Evolutionary conservation across 2,329 filamentous ascomycete genomes (phyloP), one percentile per base, ranked within the genome.

Genomic region (Ceratocystis albifundus): DNA sequence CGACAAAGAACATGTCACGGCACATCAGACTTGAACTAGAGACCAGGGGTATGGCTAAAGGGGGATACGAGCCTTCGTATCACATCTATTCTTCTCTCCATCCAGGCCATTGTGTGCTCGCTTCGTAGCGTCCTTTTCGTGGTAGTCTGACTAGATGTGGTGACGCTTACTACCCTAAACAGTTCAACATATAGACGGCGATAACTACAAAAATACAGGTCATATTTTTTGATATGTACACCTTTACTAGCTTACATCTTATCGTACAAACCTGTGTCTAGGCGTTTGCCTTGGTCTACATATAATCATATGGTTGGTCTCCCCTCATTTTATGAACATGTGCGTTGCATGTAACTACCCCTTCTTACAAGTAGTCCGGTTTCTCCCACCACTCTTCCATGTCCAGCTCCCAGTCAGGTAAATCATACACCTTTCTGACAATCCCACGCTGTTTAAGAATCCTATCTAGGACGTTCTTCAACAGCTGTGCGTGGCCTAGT

Each of bases 401-500:
- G 3, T 65, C 55, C n/a, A 22, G 32, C 41, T 65, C 55, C 50
- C 48, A 30, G 20, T 65, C 64, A 5, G 30, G 28, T n/a, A 50
- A 32, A 17, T 61, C 36, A 20, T 61, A 15, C 32, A 53, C 48
- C 22, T 62, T 46, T 20, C 36, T n/a, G 20, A 46, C 22, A 44
- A 57, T 65, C 28, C 65, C 50, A 10, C 57, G 41, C 65, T 57
- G 46, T 20, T 36, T 62, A 28, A 66, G n/a, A 12, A 64, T 50
- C 25, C 59, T 53, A 17, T 50, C 50, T 44, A 68, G 30, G 32
- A 65, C 63, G 32, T 46, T 30, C 48, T n/a, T 30, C 59, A 68
- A 10, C 20, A 68, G 36, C 12, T 62, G 48, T 28, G 63, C 64
- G 66, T 68, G 64, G 12, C 66, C 66, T 44, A 63, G 44, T 30